Conservation (phyloP, 2,329 filamentous ascomycete species). For the Pestalotiopsis sp. region DNA sequence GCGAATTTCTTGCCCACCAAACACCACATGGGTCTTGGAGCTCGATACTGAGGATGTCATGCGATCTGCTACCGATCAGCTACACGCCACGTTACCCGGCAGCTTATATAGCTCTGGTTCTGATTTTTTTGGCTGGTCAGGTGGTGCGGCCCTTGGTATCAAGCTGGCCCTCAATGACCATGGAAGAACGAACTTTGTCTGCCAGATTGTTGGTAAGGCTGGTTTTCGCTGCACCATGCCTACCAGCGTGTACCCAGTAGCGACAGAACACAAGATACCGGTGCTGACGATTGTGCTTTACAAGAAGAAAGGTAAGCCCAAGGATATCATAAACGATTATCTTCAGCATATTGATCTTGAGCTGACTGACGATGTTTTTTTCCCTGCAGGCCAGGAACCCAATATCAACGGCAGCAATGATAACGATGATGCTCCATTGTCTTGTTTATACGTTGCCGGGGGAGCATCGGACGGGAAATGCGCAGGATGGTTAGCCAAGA, state of each 20-base stretch:
- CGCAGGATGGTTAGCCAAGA: slow-evolving; percentile 49
- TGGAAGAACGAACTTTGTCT: slow-evolving; percentile 50
- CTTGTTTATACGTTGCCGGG: slow-evolving; percentile 60
- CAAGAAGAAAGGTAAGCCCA: slow-evolving; percentile 54
- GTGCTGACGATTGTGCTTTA: slow-evolving; percentile 58
- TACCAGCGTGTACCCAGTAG: slow-evolving; percentile 58
- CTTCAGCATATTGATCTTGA: slow-evolving; percentile 50
- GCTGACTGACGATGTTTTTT: slow-evolving; percentile 33
- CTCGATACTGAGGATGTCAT: slow-evolving; percentile 68
- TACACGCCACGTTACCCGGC: slow-evolving; percentile 59
- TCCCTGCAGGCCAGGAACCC: slow-evolving; percentile 54
- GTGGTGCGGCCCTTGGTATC: slow-evolving; percentile 51
- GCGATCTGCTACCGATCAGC: slow-evolving; percentile 63
- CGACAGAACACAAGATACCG: slow-evolving; percentile 55
- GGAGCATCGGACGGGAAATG: slow-evolving; percentile 58
- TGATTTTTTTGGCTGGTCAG: slow-evolving; percentile 55
- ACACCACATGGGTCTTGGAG: slow-evolving; percentile 74
- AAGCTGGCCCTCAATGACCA: slow-evolving; percentile 46
- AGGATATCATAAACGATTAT: background rate
- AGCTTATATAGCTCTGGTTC: slow-evolving; percentile 56
- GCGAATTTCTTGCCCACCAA: slow-evolving; percentile 37
- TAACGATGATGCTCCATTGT: slow-evolving; percentile 63
- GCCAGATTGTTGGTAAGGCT: slow-evolving; percentile 59
- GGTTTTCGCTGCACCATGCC: slow-evolving; percentile 58
- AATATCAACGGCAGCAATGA: slow-evolving; percentile 37